Base-by-base conservation (phyloP, 1,139 yeast genomes). In the Geotrichum siamense region DNA sequence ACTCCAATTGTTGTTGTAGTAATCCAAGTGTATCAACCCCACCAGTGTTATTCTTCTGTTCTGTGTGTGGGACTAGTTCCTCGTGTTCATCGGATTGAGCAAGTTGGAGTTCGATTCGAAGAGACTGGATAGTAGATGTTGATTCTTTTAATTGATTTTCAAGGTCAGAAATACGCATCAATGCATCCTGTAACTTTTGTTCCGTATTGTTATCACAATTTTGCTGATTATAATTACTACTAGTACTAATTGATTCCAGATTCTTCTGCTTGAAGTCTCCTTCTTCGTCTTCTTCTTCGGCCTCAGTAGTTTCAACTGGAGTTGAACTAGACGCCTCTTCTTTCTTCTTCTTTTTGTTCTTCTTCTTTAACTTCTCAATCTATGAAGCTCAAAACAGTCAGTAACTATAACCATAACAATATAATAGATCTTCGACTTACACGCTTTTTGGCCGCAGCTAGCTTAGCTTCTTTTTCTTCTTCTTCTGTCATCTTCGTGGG, bases 361-460 rank as follows among this genome's bases (percentile, higher is more conserved):
- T 74, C 66, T 74, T 76, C 68, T 79, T 78, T 67, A 78, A 63
- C 51, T 77, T 80, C 50, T 78, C 82, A 53, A 72, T 76, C 67
- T 66, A 48, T 5, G 26, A 17, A 19, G 9, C 9, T 22, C 9
- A 8, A 16, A 38, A 6, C 8, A 10, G 26, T 23, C 10, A 23
- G 26, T 23, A 8, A 8, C 26, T 23, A 23, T 8, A 23, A 8
- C 26, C 10, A 23, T 8, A 23, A 8, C 26, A 23, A 33, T 5
- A 19, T 13, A 2, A 33, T 19, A 15, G 15, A 36, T 12, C 15
- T 8, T 9, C 17, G 20, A 45, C 56, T n/a, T 50, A 62, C 70
- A 58, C 75, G 72, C 64, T 76, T 77, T 55, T 78, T 71, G 12
- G 85, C 85, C 1, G 78, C 78, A 49, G 78, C 82, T 41, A 79